phyloP scores from a whole-genome alignment of 805 yeast genomes.

The Pichia insulana region DNA sequence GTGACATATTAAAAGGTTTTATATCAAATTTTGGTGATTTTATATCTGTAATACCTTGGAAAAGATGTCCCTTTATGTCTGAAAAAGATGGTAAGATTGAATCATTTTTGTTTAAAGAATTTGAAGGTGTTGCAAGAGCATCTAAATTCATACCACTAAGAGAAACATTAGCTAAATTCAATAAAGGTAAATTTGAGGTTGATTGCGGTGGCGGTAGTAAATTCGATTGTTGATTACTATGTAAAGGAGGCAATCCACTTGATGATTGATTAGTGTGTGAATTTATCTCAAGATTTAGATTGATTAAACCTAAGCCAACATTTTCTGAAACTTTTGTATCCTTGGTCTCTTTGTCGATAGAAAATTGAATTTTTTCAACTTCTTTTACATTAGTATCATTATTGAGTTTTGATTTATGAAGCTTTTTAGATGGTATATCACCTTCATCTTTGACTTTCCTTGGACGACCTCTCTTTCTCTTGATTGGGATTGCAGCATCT shows the following conservation, averaged over 20 bases:
- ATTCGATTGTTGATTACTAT: not conserved
- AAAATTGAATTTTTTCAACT: no score
- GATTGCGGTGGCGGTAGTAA: constrained; percentile 1
- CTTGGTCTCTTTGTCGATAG: no score
- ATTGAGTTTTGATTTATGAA: no score
- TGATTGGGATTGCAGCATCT: not conserved
- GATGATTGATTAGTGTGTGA: no score
- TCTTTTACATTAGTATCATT: no score
- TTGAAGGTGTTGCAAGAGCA: constrained; percentile 5
- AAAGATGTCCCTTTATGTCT: constrained; percentile 6
- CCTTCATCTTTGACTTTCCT: not conserved
- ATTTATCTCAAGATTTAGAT: no score
- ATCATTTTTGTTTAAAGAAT: constrained; percentile 2
- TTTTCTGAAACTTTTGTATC: no score
- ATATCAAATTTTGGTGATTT: constrained; percentile 6
- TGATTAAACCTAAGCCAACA: no score
- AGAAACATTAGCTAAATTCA: constrained; percentile 8
- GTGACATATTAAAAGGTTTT: constrained; percentile 2
- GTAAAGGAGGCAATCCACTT: no score
- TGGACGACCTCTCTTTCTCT: not conserved
- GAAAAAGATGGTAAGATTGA: constrained; percentile 11
- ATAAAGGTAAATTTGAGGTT: constrained; percentile 1
- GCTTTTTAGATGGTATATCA: not conserved
- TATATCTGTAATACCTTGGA: constrained; percentile 1
- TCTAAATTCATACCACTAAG: constrained; percentile 2